Evolutionary conservation across 495 filamentous ascomycete species (phyloP), one percentile per base, ranked within the genome.

Genomic region (Rhizodiscina lignyota): DNA sequence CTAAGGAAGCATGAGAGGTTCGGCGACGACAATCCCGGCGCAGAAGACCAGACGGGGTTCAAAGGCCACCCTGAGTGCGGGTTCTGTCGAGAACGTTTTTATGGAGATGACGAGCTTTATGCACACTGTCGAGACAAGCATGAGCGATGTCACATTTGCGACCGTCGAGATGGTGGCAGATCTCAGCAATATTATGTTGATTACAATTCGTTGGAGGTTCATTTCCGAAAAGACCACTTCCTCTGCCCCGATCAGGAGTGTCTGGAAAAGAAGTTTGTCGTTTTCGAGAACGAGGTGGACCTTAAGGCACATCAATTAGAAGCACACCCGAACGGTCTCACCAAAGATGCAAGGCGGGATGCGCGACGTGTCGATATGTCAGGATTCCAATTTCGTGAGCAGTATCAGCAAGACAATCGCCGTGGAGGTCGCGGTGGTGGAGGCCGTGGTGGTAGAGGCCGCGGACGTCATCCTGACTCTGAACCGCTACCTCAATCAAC

Each of bases 211-310:
- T 60, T 99, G 0, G 83, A 87, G 45, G 54, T 68, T 8, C 89
- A 99, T 55, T 94, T 94, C 52, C 67, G 70, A 39, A 75, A 74
- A 34, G 83, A 86, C 21, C 89, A 99, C 54, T 94, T 80, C 48
- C 57, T 82, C 1, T 99, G 89, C 45, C 49, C 66, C 1, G 87
- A 99, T 39, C 61, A 63, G 39, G 86, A 94, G 38, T 99, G 89
- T 40, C 47, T 84, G 50, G 89, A 96, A 40, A 93, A 94, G 67
- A 96, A 94, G 54, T 93, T 94, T 47, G 74, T 94, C n/a, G 91
- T 94, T 1, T 99, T 99, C 41, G 82, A 79, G 32, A 83, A 83
- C 0, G 79, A 92, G 47, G 76, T 99, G 62, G 89, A 96, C 53
- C 54, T 99, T 20, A 92, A 94, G 50, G 83, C 70, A 10, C 83